These are phyloP conservation scores for Polygonum maritimum DNA, from an alignment of 148 eudicot genomes.

Conservation along the genomic window DNA sequence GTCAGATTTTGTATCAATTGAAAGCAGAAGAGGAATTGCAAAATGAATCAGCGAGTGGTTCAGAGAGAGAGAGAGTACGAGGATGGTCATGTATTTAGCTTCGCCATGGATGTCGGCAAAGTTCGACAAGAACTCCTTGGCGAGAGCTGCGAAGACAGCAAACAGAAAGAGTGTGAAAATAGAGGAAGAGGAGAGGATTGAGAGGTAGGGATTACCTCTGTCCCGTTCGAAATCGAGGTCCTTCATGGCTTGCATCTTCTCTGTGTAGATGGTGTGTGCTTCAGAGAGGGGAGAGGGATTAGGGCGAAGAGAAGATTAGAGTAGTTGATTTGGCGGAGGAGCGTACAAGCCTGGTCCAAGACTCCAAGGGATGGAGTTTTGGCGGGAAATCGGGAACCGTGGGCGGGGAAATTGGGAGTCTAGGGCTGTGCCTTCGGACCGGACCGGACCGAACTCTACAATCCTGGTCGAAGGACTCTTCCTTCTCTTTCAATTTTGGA, in stretches of 20 bases:
- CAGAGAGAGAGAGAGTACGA: conserved; percentile 29
- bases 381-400: conserved; percentile 18
- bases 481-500: too few relatives aligned
- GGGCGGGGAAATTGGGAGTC: background rate
- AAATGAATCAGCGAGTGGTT: background rate
- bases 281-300: conserved; percentile 10
- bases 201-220: conserved; percentile 30
- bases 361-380: conserved; percentile 6
- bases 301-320: background rate
- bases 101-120: conserved; percentile 72
- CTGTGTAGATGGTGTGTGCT: background rate
- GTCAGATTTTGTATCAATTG: background rate
- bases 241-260: conserved; percentile 31
- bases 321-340: conserved; percentile 33
- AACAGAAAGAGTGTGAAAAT: background rate
- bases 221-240: conserved; percentile 54
- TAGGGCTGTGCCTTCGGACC: too few relatives aligned
- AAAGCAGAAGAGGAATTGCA: background rate
- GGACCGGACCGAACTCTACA: too few relatives aligned
- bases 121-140: conserved; percentile 59
- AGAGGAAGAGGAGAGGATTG: background rate
- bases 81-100: conserved; percentile 62
- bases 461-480: too few relatives aligned
- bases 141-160: conserved; percentile 33
- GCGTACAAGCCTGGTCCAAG: background rate